A percentile compares a stretch with the other conserved stretches of the same genome.
Evolutionary conservation across 2,329 filamentous ascomycete species (phyloP).

Genomic region (Arachnopeziza araneosa): DNA sequence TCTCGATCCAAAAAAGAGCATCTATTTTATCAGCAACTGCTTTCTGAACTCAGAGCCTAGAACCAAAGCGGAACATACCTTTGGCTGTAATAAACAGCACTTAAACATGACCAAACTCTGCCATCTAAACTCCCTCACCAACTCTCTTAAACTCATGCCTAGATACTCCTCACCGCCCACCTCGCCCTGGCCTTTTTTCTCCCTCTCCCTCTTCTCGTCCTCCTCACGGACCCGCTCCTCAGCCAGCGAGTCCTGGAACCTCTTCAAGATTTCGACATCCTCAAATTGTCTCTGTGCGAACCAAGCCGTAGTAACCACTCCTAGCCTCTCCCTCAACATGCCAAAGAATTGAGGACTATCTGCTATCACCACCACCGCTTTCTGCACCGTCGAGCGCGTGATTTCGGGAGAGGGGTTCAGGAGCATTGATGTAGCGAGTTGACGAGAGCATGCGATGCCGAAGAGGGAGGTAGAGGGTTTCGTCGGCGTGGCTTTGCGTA

Average conservation of each 20-base stretch:
- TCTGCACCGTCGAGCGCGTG: conserved; percentile 95
- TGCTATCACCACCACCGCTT: conserved; percentile 92
- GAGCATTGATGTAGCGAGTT: conserved; percentile 75
- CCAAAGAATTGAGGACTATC: conserved; percentile 88
- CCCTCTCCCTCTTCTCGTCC: conserved; percentile 31
- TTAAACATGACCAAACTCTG: conserved; percentile 94
- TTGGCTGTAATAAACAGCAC: conserved; percentile 87
- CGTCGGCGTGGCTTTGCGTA: conserved; percentile 45
- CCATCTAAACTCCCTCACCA: conserved; percentile 91
- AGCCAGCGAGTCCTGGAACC: conserved; percentile 84
- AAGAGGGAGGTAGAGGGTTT: conserved; percentile 75
- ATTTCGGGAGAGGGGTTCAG: conserved; percentile 79
- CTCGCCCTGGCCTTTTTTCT: conserved; percentile 35
- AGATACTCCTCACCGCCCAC: conserved; percentile 80
- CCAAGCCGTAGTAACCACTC: conserved; percentile 90
- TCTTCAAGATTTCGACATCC: conserved; percentile 81
- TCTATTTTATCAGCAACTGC: conserved; percentile 46
- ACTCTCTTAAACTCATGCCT: conserved; percentile 80
- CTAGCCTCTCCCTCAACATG: conserved; percentile 81
- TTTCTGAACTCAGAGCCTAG: not conserved
- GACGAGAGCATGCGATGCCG: conserved; percentile 90
- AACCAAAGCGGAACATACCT: conserved; percentile 49
- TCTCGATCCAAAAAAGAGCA: conserved; percentile 97
- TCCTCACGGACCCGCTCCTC: conserved; percentile 62
- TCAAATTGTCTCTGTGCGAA: conserved; percentile 92